Evolutionary conservation across 1,284 basidiomycete genomes (phyloP).

Genomic region (Cryptococcus neoformans): DNA sequence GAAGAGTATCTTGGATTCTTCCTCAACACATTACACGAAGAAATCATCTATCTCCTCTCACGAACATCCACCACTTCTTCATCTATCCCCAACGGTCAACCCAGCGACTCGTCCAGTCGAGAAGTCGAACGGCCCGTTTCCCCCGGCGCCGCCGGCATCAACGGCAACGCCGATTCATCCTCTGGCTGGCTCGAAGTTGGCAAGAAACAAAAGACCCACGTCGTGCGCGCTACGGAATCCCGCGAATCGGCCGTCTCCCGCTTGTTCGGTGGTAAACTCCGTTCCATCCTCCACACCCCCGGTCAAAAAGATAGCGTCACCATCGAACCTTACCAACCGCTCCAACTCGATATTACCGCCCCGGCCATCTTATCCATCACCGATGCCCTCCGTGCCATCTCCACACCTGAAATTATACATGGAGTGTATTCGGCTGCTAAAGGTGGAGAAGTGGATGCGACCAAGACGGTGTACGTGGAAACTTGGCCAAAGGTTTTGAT

Average conservation of each 20-base stretch:
- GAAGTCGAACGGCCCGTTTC: slow-evolving; percentile 44
- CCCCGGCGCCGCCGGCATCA: slow-evolving; percentile 36
- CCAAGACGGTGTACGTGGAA: slow-evolving; percentile 84
- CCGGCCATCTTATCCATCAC: slow-evolving; percentile 73
- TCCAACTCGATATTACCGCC: slow-evolving; percentile 86
- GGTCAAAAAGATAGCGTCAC: slow-evolving; percentile 82
- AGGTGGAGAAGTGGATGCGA: slow-evolving; percentile 69
- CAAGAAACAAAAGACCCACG: slow-evolving; percentile 77
- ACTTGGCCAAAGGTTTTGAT: slow-evolving; percentile 80
- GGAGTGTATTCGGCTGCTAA: slow-evolving; percentile 62
- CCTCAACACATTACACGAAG: slow-evolving; percentile 92
- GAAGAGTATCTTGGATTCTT: slow-evolving; percentile 99
- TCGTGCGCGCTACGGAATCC: slow-evolving; percentile 74
- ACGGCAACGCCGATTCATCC: not conserved
- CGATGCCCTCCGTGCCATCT: slow-evolving; percentile 77
- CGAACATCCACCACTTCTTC: slow-evolving; percentile 54
- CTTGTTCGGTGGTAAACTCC: slow-evolving; percentile 91
- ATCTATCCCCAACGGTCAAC: slow-evolving; percentile 35
- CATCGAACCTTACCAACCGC: slow-evolving; percentile 86
- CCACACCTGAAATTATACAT: slow-evolving; percentile 77
- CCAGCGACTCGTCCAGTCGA: slow-evolving; percentile 35
- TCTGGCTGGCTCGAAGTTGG: slow-evolving; percentile 85
- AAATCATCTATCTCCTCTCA: slow-evolving; percentile 65
- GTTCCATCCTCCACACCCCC: slow-evolving; percentile 78
- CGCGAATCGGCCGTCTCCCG: slow-evolving; percentile 83